Conservation (phyloP, 106 monocot genomes). For the Xerophyta viscosa region DNA sequence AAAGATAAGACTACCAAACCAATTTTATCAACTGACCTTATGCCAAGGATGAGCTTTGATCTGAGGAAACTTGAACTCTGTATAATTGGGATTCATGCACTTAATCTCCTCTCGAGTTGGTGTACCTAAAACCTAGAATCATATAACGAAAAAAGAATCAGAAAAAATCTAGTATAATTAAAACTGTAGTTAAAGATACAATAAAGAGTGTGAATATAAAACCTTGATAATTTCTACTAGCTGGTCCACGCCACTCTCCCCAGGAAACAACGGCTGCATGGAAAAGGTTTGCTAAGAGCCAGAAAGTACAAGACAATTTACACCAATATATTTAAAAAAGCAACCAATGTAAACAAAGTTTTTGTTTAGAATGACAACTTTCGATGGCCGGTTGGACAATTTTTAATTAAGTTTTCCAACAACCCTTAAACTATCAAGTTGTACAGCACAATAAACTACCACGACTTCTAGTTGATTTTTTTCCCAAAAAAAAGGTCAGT, state of each 20-base stretch:
- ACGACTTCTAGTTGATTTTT: too few species aligned
- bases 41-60: slow-evolving; percentile 43
- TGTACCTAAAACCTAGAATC: slow-evolving; percentile 38
- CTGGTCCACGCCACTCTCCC: slow-evolving; percentile 56
- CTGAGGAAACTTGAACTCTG: slow-evolving; percentile 45
- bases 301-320: not conserved
- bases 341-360: too few species aligned
- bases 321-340: too few species aligned
- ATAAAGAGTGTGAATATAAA: not conserved
- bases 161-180: too few species aligned
- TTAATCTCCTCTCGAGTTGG: slow-evolving; percentile 48
- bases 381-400: too few species aligned
- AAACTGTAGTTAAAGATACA: too few species aligned
- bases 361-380: too few species aligned
- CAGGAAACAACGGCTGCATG: slow-evolving; percentile 64
- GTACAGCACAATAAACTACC: too few species aligned
- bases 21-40: slow-evolving; percentile 20
- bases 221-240: slow-evolving; percentile 69
- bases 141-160: not conserved
- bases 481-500: too few species aligned
- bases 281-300: not conserved
- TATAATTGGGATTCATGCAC: slow-evolving; percentile 52
- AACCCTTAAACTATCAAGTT: too few species aligned
- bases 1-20: too few species aligned
- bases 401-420: too few species aligned